Base-by-base conservation (phyloP, 78 protist genomes). In the Polysphondylium violaceum region DNA sequence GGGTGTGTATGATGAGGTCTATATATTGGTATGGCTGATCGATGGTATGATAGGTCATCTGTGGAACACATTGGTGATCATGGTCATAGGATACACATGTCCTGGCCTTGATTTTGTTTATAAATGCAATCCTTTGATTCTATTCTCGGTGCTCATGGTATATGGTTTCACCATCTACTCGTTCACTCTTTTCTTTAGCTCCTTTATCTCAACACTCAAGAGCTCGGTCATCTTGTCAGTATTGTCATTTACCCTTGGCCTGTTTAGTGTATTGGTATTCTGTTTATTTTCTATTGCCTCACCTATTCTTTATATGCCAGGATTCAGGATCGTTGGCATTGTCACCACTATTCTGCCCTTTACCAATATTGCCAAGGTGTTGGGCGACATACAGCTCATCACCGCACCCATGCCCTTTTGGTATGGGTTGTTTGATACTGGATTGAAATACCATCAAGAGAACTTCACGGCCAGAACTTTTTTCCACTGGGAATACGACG, bases 51-150 rank as follows among this genome's bases (percentile, higher is more conserved):
- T 75, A 5, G 31, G 36, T n/a, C 1, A 65, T 8, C 3, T 75
- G 14, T 41, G 33, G 58, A 75, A 41, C 17, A 75, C 85, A 3
- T 23, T 36, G 12, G 31, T 75, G 1, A 25, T 59, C 4, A 59
- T 75, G 69, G 40, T 75, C 27, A 40, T 75, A 59, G 85, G 85
- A 53, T 59, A 75, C 40, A 21, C 69, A 41, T 21, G 56, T 25
- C n/a, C 56, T 14, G 40, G 69, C 6, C 17, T 75, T 25, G 14
- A 33, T 1, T 38, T 59, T 27, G n/a, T 75, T 27, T 19, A 44
- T 41, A 38, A 58, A 27, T 14, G 51, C 41, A 2, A 6, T 6
- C 38, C 71, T 2, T 31, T 50, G n/a, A 40, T 59, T 41, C 55
- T 75, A 8, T 75, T 75, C 41, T 9, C 41, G 16, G 19, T 59